These are phyloP conservation scores for Zygotorulaspora danielsina DNA, from an alignment of 805 yeast species.

Conservation along the genomic window DNA sequence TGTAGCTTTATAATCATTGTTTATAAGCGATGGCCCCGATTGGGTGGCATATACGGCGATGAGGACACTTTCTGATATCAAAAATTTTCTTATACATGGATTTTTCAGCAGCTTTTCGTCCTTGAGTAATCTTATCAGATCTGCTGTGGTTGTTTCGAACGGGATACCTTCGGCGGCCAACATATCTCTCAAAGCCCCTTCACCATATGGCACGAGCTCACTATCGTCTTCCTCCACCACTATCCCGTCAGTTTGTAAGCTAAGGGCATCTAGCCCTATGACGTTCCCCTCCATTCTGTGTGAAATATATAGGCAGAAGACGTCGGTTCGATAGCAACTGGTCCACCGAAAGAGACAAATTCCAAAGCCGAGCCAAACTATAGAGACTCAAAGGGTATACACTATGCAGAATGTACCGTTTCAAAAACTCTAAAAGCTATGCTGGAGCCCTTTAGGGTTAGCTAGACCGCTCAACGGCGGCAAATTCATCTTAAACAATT, in stretches of 20 bases:
- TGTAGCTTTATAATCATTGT: no score
- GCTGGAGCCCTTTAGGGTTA: no score
- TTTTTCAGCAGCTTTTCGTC: slow-evolving; percentile 4
- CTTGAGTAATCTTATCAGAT: slow-evolving; percentile 4
- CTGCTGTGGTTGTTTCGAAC: slow-evolving; percentile 4
- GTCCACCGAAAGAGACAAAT: no score
- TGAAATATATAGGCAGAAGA: no score
- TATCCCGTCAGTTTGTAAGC: background rate
- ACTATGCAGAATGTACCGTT: no score
- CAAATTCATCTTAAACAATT: no score
- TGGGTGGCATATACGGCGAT: slow-evolving; percentile 24
- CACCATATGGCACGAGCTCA: background rate
- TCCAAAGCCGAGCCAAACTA: no score
- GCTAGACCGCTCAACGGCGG: no score
- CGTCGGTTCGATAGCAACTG: no score
- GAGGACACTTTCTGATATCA: slow-evolving; percentile 16
- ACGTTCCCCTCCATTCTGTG: slow-evolving; percentile 4
- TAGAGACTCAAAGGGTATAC: no score
- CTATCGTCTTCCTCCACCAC: background rate
- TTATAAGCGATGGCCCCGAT: slow-evolving; percentile 22
- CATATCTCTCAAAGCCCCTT: slow-evolving; percentile 4
- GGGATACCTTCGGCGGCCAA: slow-evolving; percentile 4
- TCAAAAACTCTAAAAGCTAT: no score
- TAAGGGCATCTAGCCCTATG: slow-evolving; percentile 5
- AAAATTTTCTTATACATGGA: slow-evolving; percentile 3